Evolutionary conservation across 2,329 filamentous ascomycete genomes (phyloP).

Genomic region (Pyrenophora tritici-repentis): DNA sequence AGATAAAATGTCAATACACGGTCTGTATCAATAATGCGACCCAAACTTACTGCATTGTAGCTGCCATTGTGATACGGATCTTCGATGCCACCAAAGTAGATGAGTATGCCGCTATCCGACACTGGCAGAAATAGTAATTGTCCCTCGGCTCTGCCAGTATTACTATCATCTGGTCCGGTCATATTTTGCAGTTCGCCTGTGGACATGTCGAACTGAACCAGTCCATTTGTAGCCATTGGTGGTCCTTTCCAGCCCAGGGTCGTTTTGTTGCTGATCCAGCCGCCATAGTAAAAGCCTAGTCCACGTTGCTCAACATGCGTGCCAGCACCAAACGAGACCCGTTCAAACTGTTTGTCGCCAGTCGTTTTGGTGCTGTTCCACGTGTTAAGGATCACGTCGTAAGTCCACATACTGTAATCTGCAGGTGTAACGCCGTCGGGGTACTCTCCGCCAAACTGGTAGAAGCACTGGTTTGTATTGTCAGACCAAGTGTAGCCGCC

Average conservation of each 20-base stretch:
- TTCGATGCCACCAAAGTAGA: conserved; percentile 66
- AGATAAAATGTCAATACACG: conserved; percentile 1
- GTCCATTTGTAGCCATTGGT: conserved; percentile 55
- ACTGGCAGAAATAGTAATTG: conserved; percentile 64
- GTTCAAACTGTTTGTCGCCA: conserved; percentile 46
- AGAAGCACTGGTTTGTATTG: conserved; percentile 65
- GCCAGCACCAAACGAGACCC: conserved; percentile 63
- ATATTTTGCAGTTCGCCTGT: conserved; percentile 58
- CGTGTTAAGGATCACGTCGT: conserved; percentile 61
- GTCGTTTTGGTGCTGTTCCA: conserved; percentile 58
- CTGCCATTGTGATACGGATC: conserved; percentile 56
- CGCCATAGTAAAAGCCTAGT: conserved; percentile 66
- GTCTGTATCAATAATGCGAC: conserved; percentile 2
- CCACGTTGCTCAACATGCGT: conserved; percentile 60
- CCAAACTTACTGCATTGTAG: conserved; percentile 35
- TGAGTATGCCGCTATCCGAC: conserved; percentile 63
- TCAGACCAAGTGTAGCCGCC: conserved; percentile 64
- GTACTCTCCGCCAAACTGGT: conserved; percentile 66
- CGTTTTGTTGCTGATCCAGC: conserved; percentile 63
- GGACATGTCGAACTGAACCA: conserved; percentile 64
- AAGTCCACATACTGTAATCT: conserved; percentile 59
- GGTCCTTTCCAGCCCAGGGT: conserved; percentile 57
- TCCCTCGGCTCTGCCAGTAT: conserved; percentile 62
- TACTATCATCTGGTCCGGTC: conserved; percentile 57
- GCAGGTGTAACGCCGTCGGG: conserved; percentile 46